Evolutionary conservation across 192 early-diverging fungal genomes (phyloP).

Genomic region (Coemansia sp.): DNA sequence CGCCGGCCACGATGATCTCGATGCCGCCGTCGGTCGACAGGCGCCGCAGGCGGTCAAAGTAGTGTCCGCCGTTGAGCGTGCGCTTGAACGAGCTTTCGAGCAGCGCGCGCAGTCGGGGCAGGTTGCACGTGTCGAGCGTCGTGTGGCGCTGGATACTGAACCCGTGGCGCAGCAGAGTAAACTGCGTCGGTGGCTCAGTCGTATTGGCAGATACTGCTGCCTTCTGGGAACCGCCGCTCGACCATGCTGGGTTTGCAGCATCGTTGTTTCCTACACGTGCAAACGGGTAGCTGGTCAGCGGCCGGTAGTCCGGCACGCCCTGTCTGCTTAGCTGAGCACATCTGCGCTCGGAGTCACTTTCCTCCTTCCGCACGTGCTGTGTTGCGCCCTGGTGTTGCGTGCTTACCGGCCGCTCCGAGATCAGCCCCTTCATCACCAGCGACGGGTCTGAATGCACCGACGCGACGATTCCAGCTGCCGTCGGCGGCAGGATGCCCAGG

Average conservation of each 20-base stretch:
- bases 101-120: conserved; percentile 55
- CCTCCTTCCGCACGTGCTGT: conserved; percentile 1
- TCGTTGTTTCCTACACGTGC: conserved; percentile 8
- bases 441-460: conserved; percentile 51
- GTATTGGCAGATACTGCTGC: too few relatives aligned
- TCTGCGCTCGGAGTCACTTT: conserved; percentile 18
- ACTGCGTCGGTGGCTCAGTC: conserved; percentile 41
- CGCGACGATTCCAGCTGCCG: conserved; percentile 75
- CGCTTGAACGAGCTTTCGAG: conserved; percentile 78
- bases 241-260: not conserved
- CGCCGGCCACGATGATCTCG: conserved; percentile 77
- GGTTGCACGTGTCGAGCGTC: conserved; percentile 45
- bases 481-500: conserved; percentile 63
- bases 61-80: conserved; percentile 56
- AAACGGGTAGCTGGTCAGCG: conserved; percentile 39
- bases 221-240: not conserved
- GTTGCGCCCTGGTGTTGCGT: conserved; percentile 22
- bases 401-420: conserved; percentile 40
- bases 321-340: conserved; percentile 15
- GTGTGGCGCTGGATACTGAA: conserved; percentile 61
- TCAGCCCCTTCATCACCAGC: conserved; percentile 51
- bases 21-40: conserved; percentile 55
- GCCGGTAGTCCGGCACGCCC: conserved; percentile 29
- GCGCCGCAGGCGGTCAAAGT: conserved; percentile 54
- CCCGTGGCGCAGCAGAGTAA: conserved; percentile 80